Base-by-base conservation (phyloP, 2,329 filamentous ascomycete species). In the Aspergillus cejpii region DNA sequence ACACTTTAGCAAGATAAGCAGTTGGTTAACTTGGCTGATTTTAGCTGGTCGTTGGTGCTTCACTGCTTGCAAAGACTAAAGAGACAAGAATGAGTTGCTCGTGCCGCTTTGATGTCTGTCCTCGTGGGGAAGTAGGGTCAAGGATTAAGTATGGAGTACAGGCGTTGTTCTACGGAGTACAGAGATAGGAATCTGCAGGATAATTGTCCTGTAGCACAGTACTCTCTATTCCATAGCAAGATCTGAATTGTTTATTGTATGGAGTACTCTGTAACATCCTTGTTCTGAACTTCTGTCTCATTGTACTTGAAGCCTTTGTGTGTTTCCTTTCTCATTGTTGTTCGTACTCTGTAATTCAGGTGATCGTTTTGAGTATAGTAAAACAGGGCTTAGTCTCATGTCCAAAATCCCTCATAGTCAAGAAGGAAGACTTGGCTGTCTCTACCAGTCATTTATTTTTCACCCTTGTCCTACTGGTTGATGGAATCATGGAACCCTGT, bases 381-480 rank as follows among this genome's bases (percentile, higher is more conserved):
- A 37, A 37, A 15, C 21, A 19, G 17, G 19, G 46, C 42, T 47
- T 48, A 48, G 47, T 48, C 21, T 10, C 26, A 40, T 28, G 6
- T 40, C 29, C 50, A 53, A 54, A 54, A 54, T 54, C 41, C 52
- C 52, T 54, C 52, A 54, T 54, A 52, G 44, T 43, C 15, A 39
- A 47, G 23, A 24, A 24, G 23, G 4, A n/a, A 21, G 8, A 41
- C 26, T 36, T 17, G 47, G 44, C 17, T 19, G 19, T 47, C 47
- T 50, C 45, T 52, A 48, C 29, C 11, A 43, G 51, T 36, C 36
- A 27, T 27, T 43, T 27, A 23, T 38, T 26, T 14, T 29, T 23
- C 34, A 41, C 34, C 23, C 21, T 10, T 27, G 15, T 45, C 34
- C 42, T 15, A 34, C 31, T 34, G 14, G 19, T 39, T 12, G 31